Evolutionary conservation across 768 basidiomycete species (phyloP).

Genomic region (Royoungia palumana): DNA sequence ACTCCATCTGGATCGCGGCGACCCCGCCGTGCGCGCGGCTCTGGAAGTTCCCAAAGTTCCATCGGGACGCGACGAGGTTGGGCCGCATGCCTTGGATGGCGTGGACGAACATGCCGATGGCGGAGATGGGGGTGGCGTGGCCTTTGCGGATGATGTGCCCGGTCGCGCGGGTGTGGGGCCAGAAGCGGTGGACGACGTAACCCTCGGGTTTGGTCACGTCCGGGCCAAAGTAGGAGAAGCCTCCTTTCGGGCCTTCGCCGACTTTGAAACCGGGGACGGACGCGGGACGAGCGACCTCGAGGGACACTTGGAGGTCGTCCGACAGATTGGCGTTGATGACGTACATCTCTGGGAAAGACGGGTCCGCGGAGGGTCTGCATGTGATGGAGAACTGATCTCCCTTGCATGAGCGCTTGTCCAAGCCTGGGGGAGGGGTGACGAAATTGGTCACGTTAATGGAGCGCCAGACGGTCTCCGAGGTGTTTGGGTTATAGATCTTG

Average conservation of each 20-base stretch:
- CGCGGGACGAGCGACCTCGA: constrained; percentile 68
- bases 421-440: constrained; percentile 64
- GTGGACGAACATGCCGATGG: constrained; percentile 85
- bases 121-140: constrained; percentile 51
- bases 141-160: constrained; percentile 72
- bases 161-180: constrained; percentile 62
- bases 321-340: constrained; percentile 75
- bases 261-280: constrained; percentile 86
- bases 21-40: constrained; percentile 68
- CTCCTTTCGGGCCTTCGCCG: constrained; percentile 84
- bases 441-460: constrained; percentile 84
- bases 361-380: constrained; percentile 49
- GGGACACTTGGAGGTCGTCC: constrained; percentile 73
- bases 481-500: constrained; percentile 80
- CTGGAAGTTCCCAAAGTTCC: constrained; percentile 96
- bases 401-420: constrained; percentile 85
- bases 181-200: constrained; percentile 89
- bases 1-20: constrained; percentile 93
- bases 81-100: constrained; percentile 99
- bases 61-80: constrained; percentile 84
- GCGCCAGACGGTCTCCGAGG: constrained; percentile 76
- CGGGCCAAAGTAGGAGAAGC: constrained; percentile 82
- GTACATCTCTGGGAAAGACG: constrained; percentile 73
- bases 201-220: constrained; percentile 70
- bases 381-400: constrained; percentile 82